Evolutionary conservation across 768 basidiomycete species (phyloP), one percentile per base, ranked within the genome.

Genomic region (Kockovaella imperatae): DNA sequence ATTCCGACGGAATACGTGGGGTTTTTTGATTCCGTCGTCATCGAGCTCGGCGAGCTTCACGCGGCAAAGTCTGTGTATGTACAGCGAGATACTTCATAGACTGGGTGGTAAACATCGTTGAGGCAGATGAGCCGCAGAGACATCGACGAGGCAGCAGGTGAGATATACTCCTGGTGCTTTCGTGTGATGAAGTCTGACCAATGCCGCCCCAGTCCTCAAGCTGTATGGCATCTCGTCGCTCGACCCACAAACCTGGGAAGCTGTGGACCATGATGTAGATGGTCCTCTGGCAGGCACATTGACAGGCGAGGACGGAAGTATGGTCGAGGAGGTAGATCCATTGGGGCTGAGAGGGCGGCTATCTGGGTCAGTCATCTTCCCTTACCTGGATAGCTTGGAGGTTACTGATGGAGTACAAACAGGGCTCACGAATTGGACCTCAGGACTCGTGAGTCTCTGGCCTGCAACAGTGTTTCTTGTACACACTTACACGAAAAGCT

Each of bases 181-280:
- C n/a, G n/a, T n/a, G n/a, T n/a, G n/a, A n/a, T n/a, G n/a, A n/a
- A n/a, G n/a, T n/a, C n/a, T n/a, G n/a, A n/a, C n/a, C n/a, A n/a
- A n/a, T 57, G 44, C 41, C 26, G 2, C 8, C 3, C 5, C 49
- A 64, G 67, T 97, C 34, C 79, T 97, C 49, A 89, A 89, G 73
- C 78, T 86, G 2, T 97, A 97, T 66, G 83, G 82, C 52, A 78
- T 97, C 36, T 82, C 83, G 11, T 81, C 80, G 18, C 74, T 88
- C 34, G 74, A 78, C 31, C 90, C 91, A 29, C 80, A 87, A 57
- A 77, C 81, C 72, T 95, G 90, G 90, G 87, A 93, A 69, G 84
- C 87, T 43, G 77, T 88, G 2, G 84, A 90, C 64, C 81, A 89
- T 72, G 87, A 91, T 50, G 72, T 81, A 17, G 84, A 84, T 59